Evolutionary conservation across 345 rosid genomes (phyloP), one percentile per base, ranked within the genome.

Genomic region (Acer campestre): DNA sequence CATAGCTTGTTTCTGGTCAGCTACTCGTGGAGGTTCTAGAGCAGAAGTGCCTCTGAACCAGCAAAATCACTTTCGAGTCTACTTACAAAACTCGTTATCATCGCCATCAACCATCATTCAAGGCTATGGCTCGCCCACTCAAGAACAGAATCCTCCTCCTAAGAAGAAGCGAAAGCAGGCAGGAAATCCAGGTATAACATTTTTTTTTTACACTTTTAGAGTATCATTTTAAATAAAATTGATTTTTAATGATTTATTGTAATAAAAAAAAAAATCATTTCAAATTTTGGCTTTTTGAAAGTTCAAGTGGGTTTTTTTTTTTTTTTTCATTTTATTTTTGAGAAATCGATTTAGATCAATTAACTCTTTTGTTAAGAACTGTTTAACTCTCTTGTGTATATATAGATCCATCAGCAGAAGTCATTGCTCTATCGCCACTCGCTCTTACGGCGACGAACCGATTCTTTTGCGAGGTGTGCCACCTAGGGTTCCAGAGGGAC

Each of bases 111-210:
- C 63, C 27, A 55, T 77, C 6, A 67, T 61, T 42, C 70, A 73
- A 67, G 73, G 74, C 61, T 79, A 72, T 80, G 82, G 78, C 79
- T 85, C 81, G 67, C 31, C 71, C 23, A 68, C 67, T 55, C 83
- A 70, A 27, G 67, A 61, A 0, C 76, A 71, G 0, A 80, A 56
- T 1, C 78, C 53, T 6, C 78, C 65, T 20, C 79, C 80, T 46
- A 84, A 78, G 82, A 87, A 70, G 78, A 87, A 75, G 61, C 80
- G 90, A 84, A 87, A 82, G 56, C 82, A 80, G 4, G 83, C 90
- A 2, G 87, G 88, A 62, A 83, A 75, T 68, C 90, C 88, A 58
- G 90, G 90, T 81, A 35, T 35, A 58, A 68, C 7, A 31, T 16
- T 7, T 42, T 7, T 42, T 0, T 35, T 8, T 1, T 35, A 35